A percentile compares a stretch with the other conserved stretches of the same genome.
These are phyloP conservation scores for Cornus suecica DNA, from an alignment of 148 eudicot genomes.

Conservation along the genomic window DNA sequence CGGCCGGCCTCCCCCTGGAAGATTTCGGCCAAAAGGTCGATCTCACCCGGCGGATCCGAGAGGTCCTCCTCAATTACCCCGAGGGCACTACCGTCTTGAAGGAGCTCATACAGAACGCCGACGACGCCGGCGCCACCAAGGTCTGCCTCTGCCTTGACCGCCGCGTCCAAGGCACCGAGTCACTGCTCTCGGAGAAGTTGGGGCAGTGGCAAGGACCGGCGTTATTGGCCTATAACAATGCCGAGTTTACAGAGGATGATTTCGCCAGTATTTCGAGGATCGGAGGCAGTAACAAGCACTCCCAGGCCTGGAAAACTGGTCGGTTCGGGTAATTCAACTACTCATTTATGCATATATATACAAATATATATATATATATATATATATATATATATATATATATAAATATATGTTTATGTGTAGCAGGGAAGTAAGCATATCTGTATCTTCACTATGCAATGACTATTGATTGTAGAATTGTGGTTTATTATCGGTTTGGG, in stretches of 20 bases:
- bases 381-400: too few relatives aligned
- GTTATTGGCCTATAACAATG: slow-evolving; percentile 76
- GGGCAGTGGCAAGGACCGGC: slow-evolving; percentile 95
- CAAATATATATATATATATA: not conserved
- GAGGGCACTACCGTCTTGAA: slow-evolving; percentile 93
- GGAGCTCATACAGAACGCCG: slow-evolving; percentile 95
- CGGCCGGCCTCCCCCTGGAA: slow-evolving; percentile 45
- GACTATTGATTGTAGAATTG: not conserved
- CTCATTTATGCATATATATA: not conserved
- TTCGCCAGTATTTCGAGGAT: slow-evolving; percentile 90
- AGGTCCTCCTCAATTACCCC: slow-evolving; percentile 80
- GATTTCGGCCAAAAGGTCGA: slow-evolving; percentile 98
- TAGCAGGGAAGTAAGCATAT: not conserved
- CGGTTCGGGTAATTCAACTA: slow-evolving; percentile 72
- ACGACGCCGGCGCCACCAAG: slow-evolving; percentile 90
- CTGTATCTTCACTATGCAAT: not conserved
- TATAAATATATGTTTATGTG: not conserved
- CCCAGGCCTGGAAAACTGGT: slow-evolving; percentile 88
- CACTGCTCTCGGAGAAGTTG: slow-evolving; percentile 50
- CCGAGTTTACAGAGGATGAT: slow-evolving; percentile 87
- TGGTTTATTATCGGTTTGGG: not conserved
- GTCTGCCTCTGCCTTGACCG: slow-evolving; percentile 85
- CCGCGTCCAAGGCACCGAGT: slow-evolving; percentile 47
- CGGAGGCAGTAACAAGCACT: slow-evolving; percentile 81
- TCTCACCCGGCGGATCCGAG: slow-evolving; percentile 85